Conservation (phyloP, 2,329 filamentous ascomycete genomes). For the Monilinia fructigena region DNA sequence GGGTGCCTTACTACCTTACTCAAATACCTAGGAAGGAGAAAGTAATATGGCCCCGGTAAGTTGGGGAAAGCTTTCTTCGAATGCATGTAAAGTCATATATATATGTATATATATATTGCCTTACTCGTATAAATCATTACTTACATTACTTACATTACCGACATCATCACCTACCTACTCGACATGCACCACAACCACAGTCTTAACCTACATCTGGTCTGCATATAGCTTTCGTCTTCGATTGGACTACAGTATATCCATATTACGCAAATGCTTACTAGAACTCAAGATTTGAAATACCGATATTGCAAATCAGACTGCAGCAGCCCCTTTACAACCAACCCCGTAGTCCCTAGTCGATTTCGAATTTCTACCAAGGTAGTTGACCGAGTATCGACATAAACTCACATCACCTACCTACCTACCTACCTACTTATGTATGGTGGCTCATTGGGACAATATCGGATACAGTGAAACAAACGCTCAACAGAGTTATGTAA, state of each 20-base stretch:
- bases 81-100: neutral
- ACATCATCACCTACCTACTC: constrained; percentile 3
- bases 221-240: too few relatives aligned
- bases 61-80: constrained; percentile 9
- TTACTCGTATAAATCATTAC: too few relatives aligned
- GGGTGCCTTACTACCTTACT: neutral
- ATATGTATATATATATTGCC: too few relatives aligned
- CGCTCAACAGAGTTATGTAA: neutral
- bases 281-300: neutral
- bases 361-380: neutral
- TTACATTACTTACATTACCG: too few relatives aligned
- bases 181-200: constrained; percentile 10
- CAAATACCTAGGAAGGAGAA: neutral
- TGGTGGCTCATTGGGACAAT: too few relatives aligned
- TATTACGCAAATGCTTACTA: neutral
- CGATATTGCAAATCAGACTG: neutral
- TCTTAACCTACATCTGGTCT: neutral
- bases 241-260: neutral
- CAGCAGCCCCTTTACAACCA: neutral
- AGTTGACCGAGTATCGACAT: neutral
- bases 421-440: too few relatives aligned
- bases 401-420: neutral
- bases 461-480: too few relatives aligned
- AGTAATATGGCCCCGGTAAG: constrained; percentile 4
- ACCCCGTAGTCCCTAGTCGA: neutral